A percentile compares a stretch with the other conserved stretches of the same genome.
phyloP scores from a whole-genome alignment of 2,329 filamentous ascomycete genomes.

The Fusarium decemcellulare region DNA sequence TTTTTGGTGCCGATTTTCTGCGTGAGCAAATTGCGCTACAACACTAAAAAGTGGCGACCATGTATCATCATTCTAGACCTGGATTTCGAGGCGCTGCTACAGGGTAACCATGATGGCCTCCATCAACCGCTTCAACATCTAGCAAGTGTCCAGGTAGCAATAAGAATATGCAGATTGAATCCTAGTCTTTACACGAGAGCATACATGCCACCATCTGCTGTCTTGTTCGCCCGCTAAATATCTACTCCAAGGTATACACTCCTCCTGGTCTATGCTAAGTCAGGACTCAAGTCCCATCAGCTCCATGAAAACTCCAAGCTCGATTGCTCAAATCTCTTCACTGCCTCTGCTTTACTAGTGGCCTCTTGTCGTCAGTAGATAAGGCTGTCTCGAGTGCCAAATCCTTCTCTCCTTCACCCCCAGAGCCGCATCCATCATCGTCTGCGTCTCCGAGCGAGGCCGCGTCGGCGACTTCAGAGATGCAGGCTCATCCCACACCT shows the following conservation, averaged over 20 bases:
- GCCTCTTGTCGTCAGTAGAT: constrained; percentile 68
- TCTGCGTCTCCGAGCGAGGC: constrained; percentile 67
- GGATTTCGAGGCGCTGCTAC: constrained; percentile 7
- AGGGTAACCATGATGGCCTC: constrained; percentile 12
- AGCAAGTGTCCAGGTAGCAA: background rate
- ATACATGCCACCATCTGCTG: constrained; percentile 25
- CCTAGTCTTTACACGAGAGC: background rate
- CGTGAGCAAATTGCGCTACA: constrained; percentile 18
- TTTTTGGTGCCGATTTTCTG: constrained; percentile 4
- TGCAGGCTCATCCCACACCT: constrained; percentile 61
- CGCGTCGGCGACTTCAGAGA: constrained; percentile 48
- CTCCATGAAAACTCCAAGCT: constrained; percentile 18
- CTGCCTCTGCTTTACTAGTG: constrained; percentile 34
- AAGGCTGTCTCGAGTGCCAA: constrained; percentile 74
- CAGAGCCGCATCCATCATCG: constrained; percentile 70
- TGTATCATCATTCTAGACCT: constrained; percentile 12
- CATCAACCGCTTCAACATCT: background rate
- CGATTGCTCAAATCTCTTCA: constrained; percentile 12
- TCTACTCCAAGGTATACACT: constrained; percentile 25
- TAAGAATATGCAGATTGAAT: background rate
- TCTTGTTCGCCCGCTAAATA: constrained; percentile 25
- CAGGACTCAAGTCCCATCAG: constrained; percentile 7
- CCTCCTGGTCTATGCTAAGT: constrained; percentile 25
- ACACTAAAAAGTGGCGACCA: constrained; percentile 35
- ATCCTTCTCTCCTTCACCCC: constrained; percentile 73